Conservation (phyloP, 1,284 basidiomycete genomes). For the Ustilago cynodontis region DNA sequence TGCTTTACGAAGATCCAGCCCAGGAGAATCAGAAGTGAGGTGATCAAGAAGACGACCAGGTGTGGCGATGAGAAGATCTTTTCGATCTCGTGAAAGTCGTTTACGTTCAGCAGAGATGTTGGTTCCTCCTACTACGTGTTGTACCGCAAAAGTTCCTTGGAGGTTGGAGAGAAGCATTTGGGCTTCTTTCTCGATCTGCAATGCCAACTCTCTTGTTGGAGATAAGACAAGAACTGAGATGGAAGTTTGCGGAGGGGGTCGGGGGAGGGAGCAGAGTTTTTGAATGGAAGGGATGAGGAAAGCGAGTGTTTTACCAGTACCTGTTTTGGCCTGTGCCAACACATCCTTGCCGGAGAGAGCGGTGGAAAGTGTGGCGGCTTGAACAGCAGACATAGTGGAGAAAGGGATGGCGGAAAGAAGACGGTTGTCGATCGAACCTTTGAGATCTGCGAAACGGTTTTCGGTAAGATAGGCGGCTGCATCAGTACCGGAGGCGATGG, state of each 20-base stretch:
- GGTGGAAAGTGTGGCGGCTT: conserved; percentile 72
- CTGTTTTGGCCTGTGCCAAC: conserved; percentile 87
- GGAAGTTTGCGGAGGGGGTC: conserved; percentile 43
- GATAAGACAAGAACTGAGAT: conserved; percentile 71
- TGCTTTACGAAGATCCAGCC: conserved; percentile 51
- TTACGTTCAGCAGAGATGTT: conserved; percentile 70
- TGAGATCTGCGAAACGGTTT: conserved; percentile 46
- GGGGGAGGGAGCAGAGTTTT: conserved; percentile 58
- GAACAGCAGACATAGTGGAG: conserved; percentile 71
- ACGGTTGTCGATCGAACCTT: conserved; percentile 51
- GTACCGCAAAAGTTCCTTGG: conserved; percentile 61
- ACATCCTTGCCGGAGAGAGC: conserved; percentile 71
- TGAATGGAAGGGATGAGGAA: conserved; percentile 92
- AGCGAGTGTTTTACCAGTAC: conserved; percentile 90
- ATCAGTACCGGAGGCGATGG: conserved; percentile 29
- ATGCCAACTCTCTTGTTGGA: conserved; percentile 73
- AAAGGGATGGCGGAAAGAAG: conserved; percentile 68
- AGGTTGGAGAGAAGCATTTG: conserved; percentile 56
- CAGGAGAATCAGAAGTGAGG: conserved; percentile 70
- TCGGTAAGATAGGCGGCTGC: conserved; percentile 47
- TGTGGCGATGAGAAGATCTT: conserved; percentile 72
- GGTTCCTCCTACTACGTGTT: conserved; percentile 72
- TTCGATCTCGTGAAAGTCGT: conserved; percentile 58
- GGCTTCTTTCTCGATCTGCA: conserved; percentile 70
- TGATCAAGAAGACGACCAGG: conserved; percentile 73